Conservation (phyloP, 192 early-diverging fungal species). For the Umbelopsis vinacea region DNA sequence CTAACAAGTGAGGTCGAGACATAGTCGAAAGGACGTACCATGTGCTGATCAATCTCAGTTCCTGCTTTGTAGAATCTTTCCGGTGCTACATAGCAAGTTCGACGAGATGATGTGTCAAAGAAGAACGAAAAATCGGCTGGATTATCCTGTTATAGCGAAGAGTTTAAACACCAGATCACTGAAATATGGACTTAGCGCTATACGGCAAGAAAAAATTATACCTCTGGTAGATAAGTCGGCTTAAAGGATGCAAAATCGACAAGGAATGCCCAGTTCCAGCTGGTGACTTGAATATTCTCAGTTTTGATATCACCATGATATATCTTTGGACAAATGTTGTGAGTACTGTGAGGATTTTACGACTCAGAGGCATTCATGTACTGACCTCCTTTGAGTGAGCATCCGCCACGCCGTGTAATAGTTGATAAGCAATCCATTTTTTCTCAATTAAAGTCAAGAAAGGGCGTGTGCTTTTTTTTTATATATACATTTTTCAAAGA, state of each 20-base stretch:
- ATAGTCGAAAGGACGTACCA: constrained; percentile 30
- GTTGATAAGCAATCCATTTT: constrained; percentile 93
- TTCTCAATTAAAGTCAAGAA: constrained; percentile 89
- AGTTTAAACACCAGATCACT: neutral
- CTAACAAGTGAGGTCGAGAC: constrained; percentile 9
- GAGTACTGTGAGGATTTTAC: too few relatives aligned
- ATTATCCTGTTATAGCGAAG: constrained; percentile 68
- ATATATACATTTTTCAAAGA: neutral
- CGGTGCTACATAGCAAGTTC: constrained; percentile 94
- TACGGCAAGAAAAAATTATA: constrained; percentile 18
- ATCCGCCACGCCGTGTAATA: constrained; percentile 80
- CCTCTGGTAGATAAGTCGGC: constrained; percentile 90
- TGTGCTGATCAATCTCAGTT: constrained; percentile 57
- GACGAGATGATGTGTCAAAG: constrained; percentile 89
- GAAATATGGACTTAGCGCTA: neutral
- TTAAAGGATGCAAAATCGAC: constrained; percentile 92
- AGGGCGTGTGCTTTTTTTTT: constrained; percentile 88
- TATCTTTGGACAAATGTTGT: constrained; percentile 47
- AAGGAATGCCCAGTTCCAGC: constrained; percentile 94
- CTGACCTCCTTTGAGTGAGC: constrained; percentile 62
- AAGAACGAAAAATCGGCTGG: constrained; percentile 96
- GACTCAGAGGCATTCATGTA: too few relatives aligned
- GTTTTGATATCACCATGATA: constrained; percentile 97
- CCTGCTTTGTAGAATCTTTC: constrained; percentile 89
- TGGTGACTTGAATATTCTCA: constrained; percentile 93